Conservation (phyloP, 495 filamentous ascomycete genomes). For the Physcia stellaris region DNA sequence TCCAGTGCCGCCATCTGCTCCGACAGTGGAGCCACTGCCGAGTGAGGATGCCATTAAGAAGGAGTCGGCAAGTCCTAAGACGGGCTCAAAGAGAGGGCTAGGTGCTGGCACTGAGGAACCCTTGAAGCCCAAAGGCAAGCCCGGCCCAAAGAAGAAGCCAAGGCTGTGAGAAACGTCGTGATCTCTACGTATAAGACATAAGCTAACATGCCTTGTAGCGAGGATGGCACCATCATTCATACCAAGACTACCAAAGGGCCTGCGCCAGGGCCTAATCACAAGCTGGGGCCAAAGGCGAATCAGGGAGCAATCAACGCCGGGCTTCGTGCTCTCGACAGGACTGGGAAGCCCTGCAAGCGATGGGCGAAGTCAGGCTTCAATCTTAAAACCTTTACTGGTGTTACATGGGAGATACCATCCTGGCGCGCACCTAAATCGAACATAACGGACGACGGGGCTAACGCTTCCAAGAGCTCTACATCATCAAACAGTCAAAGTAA, state of each 20-base stretch:
- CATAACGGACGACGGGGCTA: constrained; percentile 29
- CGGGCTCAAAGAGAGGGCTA: constrained; percentile 45
- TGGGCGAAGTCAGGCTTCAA: constrained; percentile 74
- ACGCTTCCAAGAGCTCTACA: constrained; percentile 28
- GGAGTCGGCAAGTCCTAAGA: constrained; percentile 40
- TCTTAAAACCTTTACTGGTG: constrained; percentile 87
- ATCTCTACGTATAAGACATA: background rate
- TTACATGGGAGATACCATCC: constrained; percentile 66
- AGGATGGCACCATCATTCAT: constrained; percentile 29
- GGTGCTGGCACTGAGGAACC: constrained; percentile 41
- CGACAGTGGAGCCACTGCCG: constrained; percentile 38
- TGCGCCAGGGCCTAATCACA: constrained; percentile 37
- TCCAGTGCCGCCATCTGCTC: constrained; percentile 30
- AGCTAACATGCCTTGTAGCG: too few relatives aligned
- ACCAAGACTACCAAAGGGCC: constrained; percentile 17
- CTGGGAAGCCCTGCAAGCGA: constrained; percentile 77
- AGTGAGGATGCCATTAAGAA: constrained; percentile 45
- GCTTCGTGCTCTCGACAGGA: constrained; percentile 82
- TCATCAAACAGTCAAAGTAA: constrained; percentile 64
- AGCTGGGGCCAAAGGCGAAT: constrained; percentile 93
- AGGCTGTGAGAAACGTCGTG: constrained; percentile 56
- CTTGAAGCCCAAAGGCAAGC: constrained; percentile 65
- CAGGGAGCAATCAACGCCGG: constrained; percentile 96
- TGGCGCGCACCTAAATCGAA: constrained; percentile 62
- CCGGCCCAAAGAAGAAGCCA: constrained; percentile 90